Base-by-base conservation (phyloP, 192 early-diverging fungal species). In the Chytriomyces sp. region DNA sequence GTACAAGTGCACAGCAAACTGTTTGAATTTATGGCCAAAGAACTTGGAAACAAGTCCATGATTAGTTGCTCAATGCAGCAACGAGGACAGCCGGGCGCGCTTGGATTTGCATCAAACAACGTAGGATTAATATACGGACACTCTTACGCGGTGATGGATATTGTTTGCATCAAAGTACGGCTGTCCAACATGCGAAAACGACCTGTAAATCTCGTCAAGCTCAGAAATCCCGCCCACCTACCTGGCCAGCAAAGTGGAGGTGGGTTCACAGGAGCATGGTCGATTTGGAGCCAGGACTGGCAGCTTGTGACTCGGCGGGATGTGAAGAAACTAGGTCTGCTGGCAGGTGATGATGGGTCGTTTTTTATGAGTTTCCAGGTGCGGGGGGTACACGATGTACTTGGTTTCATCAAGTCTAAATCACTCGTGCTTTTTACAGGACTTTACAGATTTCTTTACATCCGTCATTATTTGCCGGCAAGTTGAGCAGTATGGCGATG, bases 301-400 rank as follows among this genome's bases (percentile, higher is more conserved):
- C 50, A 74, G 45, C 48, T 61, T 47, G 76, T 86, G 13, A 53
- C 64, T 20, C 79, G 77, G 35, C 23, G 62, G 49, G 80, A 83
- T 60, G 65, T 81, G 61, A 85, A 69, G 46, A 50, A 83, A 74
- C 49, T 87, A 28, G 60, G 60, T 6, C 59, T 84, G 26, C 69
- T 49, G 7, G 35, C 63, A 24, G 82, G 74, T 20, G 62, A 81
- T 23, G 77, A 76, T 68, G 85, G 85, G 7, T 75, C 80, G 64
- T 86, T 86, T 78, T 86, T 82, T 72, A 86, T 86, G 85, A 75
- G 71, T 45, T 81, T 81, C 61, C 60, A 81, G 77, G 85, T 86
- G 73, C n/a, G 73, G 26, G 13, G 49, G 26, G 48, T 59, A 53
- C 16, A 45, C 9, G 20, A n/a, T 47, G 35, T 45, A 26, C 44